Evolutionary conservation across 768 basidiomycete species (phyloP), one percentile per base, ranked within the genome.

Genomic region (Baorangia bicolor): DNA sequence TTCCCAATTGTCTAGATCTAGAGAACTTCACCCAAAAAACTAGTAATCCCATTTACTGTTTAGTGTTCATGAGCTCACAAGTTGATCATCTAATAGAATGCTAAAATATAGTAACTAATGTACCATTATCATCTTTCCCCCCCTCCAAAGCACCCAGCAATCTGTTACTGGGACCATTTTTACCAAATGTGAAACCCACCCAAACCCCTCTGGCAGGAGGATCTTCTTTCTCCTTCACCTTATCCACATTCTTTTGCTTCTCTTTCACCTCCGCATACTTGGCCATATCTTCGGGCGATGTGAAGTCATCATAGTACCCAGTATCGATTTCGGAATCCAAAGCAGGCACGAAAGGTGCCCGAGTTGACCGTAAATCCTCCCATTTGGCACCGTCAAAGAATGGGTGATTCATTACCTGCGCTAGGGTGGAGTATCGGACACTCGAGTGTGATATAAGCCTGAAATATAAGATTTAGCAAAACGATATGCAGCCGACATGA

Each of bases 261-360:
- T 97, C 97, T 73, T 90, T 85, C 8, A 99, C 97, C 71, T 99
- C 96, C 12, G 95, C 93, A 68, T 98, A 98, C 75, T 98, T 98
- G 47, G 92, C 94, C 95, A 98, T 98, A 68, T 98, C 96, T 55
- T 95, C 92, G 5, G 81, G 75, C 4, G 83, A 88, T 2, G 87
- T 87, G 70, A 94, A 94, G 69, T 94, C 92, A 63, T 94, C 92
- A 73, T 94, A 95, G 73, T 95, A 95, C 18, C 94, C 94, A 1
- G 94, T 94, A 67, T 99, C 97, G 55, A 92, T 81, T 66, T 98
- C 97, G 10, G 88, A 90, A 66, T 98, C 95, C 33, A 98, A 81
- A 11, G 92, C 88, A 27, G 97, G 97, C 7, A 98, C 90, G 71
- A 97, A 98, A 0, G 96, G 97, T 10, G 96, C 88, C 6, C 80